A percentile compares a stretch with the other conserved stretches of the same genome.
These are phyloP conservation scores for Massospora cicadina DNA, from an alignment of 371 early-diverging fungal species.

Conservation along the genomic window DNA sequence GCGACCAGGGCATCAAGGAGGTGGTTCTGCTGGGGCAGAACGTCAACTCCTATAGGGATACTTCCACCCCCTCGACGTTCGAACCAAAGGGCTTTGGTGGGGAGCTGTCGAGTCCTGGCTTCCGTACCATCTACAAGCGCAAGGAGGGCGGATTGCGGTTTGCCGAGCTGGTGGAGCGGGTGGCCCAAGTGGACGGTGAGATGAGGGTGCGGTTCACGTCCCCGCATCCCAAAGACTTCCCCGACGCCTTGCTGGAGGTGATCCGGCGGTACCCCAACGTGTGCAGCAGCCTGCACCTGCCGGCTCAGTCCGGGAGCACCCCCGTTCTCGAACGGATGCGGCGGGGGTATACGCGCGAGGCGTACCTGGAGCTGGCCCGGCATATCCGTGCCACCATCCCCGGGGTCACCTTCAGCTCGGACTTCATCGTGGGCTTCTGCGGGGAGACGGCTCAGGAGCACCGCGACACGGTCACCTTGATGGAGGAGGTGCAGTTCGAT, in stretches of 20 bases:
- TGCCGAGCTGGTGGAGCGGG: conserved; percentile 49
- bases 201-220: conserved; percentile 65
- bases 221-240: conserved; percentile 71
- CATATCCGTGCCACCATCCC: conserved; percentile 45
- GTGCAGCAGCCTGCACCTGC: conserved; percentile 50
- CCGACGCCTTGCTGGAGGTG: conserved; percentile 42
- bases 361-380: conserved; percentile 40
- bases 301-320: conserved; percentile 54
- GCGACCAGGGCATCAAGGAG: conserved; percentile 52
- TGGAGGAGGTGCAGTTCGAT: conserved; percentile 49
- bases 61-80: conserved; percentile 29
- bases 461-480: conserved; percentile 41
- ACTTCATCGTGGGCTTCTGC: conserved; percentile 63
- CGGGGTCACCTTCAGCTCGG: conserved; percentile 50
- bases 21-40: conserved; percentile 65
- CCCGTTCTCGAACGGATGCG: conserved; percentile 49
- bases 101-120: conserved; percentile 37
- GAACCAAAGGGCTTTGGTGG: conserved; percentile 18
- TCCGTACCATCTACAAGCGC: conserved; percentile 55
- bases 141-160: conserved; percentile 58
- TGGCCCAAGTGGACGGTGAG: conserved; percentile 48
- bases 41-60: conserved; percentile 63
- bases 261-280: conserved; percentile 48
- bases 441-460: conserved; percentile 65
- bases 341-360: conserved; percentile 55